A percentile compares a stretch with the other conserved stretches of the same genome.
These are phyloP conservation scores for Verticillium nonalfalfae DNA, from an alignment of 2,329 filamentous ascomycete species.

Conservation along the genomic window DNA sequence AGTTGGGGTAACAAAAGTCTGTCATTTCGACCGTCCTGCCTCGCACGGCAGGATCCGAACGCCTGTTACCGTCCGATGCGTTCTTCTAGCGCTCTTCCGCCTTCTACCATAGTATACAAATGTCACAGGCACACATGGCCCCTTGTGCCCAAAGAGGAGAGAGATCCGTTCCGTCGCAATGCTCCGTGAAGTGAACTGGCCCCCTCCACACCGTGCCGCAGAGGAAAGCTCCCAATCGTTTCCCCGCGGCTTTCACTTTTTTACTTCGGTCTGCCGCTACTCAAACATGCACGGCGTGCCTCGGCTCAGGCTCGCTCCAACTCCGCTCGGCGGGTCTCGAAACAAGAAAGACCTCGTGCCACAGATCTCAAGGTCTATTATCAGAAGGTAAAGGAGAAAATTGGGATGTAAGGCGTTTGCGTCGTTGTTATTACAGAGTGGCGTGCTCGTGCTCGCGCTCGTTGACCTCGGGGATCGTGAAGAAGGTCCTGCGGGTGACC, in stretches of 20 bases:
- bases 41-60: slow-evolving; percentile 1
- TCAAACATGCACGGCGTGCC: not conserved
- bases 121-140: not conserved
- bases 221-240: not conserved
- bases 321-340: not conserved
- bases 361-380: slow-evolving; percentile 1
- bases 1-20: not conserved
- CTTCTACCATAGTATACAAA: not conserved
- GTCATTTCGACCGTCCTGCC: slow-evolving; percentile 1
- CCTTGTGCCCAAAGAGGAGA: not conserved
- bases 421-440: slow-evolving; percentile 10
- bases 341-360: not conserved
- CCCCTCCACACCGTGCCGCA: not conserved
- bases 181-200: not conserved
- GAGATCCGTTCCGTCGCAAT: slow-evolving; percentile 2
- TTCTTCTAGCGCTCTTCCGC: slow-evolving; percentile 1
- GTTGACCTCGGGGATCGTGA: slow-evolving; percentile 26
- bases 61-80: slow-evolving; percentile 3
- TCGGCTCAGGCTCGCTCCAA: not conserved
- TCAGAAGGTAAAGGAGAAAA: slow-evolving; percentile 1
- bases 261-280: not conserved
- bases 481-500: slow-evolving; percentile 34
- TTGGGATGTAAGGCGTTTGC: not conserved
- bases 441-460: slow-evolving; percentile 8
- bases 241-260: not conserved